These are phyloP conservation scores for Acorus calamus DNA, from an alignment of 106 monocot species.

Conservation along the genomic window DNA sequence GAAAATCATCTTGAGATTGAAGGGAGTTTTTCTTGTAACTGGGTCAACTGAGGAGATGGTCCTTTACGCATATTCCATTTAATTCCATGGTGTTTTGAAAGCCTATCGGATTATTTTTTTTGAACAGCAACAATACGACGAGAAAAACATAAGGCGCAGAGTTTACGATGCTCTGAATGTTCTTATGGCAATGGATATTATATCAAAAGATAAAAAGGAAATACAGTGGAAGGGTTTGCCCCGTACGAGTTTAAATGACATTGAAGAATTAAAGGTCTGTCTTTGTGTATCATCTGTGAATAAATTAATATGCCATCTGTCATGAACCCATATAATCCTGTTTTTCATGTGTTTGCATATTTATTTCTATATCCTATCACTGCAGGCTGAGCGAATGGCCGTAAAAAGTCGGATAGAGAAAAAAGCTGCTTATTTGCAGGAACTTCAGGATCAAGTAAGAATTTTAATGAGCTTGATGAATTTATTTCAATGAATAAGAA, in stretches of 20 bases:
- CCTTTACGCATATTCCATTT: background rate
- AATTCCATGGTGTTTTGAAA: background rate
- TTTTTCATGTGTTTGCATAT: no score
- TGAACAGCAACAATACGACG: slow-evolving; percentile 45
- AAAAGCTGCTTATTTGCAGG: slow-evolving; percentile 46
- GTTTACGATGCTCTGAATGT: slow-evolving; percentile 84
- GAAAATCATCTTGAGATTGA: background rate
- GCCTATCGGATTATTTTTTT: background rate
- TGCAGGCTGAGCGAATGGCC: slow-evolving; percentile 25
- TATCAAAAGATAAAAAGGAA: slow-evolving; percentile 63
- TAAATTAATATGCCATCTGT: no score
- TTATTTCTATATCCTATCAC: no score
- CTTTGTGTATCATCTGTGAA: background rate
- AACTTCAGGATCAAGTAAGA: slow-evolving; percentile 57
- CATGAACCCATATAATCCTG: no score
- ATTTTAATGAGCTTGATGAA: no score
- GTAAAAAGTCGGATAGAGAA: slow-evolving; percentile 28
- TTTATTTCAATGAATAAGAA: no score
- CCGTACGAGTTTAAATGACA: slow-evolving; percentile 17
- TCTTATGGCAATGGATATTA: slow-evolving; percentile 62
- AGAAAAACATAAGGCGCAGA: slow-evolving; percentile 70
- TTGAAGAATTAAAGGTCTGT: slow-evolving; percentile 36
- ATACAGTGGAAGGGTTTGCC: slow-evolving; percentile 56
- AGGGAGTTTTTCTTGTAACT: background rate
- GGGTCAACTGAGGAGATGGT: background rate